These are phyloP conservation scores for Xylariomycetidae sp. DNA, from an alignment of 2,329 filamentous ascomycete species.

Conservation along the genomic window DNA sequence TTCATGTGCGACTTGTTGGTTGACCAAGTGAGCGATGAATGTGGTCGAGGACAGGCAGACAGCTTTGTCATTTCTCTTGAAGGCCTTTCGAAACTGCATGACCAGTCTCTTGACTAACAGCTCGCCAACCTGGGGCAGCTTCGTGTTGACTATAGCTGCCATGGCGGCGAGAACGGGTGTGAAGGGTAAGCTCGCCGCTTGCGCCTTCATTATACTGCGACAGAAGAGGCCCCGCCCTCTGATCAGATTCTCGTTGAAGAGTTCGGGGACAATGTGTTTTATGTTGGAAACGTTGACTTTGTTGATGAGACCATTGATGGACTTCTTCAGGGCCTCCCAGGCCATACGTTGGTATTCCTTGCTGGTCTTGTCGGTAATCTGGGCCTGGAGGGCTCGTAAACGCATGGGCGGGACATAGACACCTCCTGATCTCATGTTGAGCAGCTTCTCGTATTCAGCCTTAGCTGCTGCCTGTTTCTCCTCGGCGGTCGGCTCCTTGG, in stretches of 20 bases:
- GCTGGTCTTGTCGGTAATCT: constrained; percentile 93
- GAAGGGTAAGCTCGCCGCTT: constrained; percentile 91
- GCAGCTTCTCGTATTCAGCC: constrained; percentile 87
- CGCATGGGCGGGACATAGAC: constrained; percentile 94
- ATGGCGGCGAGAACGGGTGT: constrained; percentile 95
- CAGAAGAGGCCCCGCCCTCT: constrained; percentile 90
- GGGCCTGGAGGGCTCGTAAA: constrained; percentile 85
- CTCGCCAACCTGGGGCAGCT: constrained; percentile 91
- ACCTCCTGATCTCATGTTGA: constrained; percentile 89
- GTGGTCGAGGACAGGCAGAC: constrained; percentile 91
- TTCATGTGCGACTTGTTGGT: constrained; percentile 93
- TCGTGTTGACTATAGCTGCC: constrained; percentile 95
- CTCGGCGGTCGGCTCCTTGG: constrained; percentile 57
- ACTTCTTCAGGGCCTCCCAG: constrained; percentile 98
- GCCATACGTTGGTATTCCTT: constrained; percentile 99
- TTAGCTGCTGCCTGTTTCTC: constrained; percentile 85
- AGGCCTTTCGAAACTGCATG: constrained; percentile 91
- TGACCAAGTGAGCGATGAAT: constrained; percentile 92
- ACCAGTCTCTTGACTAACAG: constrained; percentile 80
- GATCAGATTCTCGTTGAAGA: constrained; percentile 91
- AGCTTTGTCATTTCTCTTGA: constrained; percentile 93
- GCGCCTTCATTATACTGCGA: constrained; percentile 96
- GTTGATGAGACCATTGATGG: constrained; percentile 97
- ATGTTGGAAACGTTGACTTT: constrained; percentile 98
- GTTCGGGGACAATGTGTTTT: constrained; percentile 92